Base-by-base conservation (phyloP, 2,329 filamentous ascomycete species). In the Drechmeria coniospora region DNA sequence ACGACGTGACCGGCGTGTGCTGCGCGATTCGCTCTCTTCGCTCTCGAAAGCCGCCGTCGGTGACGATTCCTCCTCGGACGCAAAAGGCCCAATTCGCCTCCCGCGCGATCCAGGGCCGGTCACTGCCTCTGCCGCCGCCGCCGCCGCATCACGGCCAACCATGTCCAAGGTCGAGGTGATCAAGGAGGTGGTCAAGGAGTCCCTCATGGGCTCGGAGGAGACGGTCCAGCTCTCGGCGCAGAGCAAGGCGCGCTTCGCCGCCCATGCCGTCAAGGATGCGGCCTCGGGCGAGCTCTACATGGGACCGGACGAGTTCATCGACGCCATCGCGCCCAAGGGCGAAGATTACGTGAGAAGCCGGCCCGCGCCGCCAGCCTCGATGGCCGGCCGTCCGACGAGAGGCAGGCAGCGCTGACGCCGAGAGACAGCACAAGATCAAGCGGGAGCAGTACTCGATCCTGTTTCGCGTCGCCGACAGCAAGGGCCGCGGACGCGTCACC, bases 351-450 rank as follows among this genome's bases (percentile, higher is more conserved):
- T 94, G 61, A 73, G 80, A 68, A 15, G 21, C 12, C 10, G 24
- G 19, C 18, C 10, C 6, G 20, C 17, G 10, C 15, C 29, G 25
- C 22, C 21, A n/a, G 3, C 24, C 30, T 19, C 27, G 20, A 8
- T 14, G 13, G 8, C n/a, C 16, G 14, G 22, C 10, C 20, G 13
- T 15, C 9, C 15, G 10, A n/a, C 21, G n/a, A 13, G 23, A 29
- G 23, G 23, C 20, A 18, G 13, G 11, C 17, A 5, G 14, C 9
- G 22, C 11, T 21, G 15, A 8, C 27, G n/a, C n/a, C n/a, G n/a
- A n/a, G n/a, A n/a, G n/a, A 40, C 48, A 95, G 87, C 86, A 93
- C 65, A 98, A 98, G 57, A 95, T 98, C 63, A 82, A 84, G 59
- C 77, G 87, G 42, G 80, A 92, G 43, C 90, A 95, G 54, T 98